phyloP scores from a whole-genome alignment of 768 basidiomycete genomes.

The Heimioporus sp. region DNA sequence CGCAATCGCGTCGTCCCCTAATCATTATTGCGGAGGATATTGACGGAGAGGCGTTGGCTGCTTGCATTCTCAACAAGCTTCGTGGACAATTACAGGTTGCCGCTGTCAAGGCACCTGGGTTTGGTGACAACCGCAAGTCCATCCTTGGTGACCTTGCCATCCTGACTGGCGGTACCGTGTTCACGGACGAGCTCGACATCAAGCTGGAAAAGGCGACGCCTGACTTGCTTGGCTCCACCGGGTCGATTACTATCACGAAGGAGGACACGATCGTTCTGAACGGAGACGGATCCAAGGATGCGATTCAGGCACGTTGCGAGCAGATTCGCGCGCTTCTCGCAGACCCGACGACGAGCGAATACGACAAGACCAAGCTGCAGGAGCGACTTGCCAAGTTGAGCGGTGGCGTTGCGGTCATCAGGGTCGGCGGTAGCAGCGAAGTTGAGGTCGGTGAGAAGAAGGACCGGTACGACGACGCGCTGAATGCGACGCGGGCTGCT shows the following conservation, averaged over 20 bases:
- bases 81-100: slow-evolving; percentile 94
- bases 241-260: slow-evolving; percentile 92
- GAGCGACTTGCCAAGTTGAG: slow-evolving; percentile 95
- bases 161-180: slow-evolving; percentile 96
- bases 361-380: slow-evolving; percentile 92
- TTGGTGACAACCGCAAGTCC: slow-evolving; percentile 98
- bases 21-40: slow-evolving; percentile 98
- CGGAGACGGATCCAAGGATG: slow-evolving; percentile 87
- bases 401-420: slow-evolving; percentile 98
- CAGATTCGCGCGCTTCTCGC: slow-evolving; percentile 84
- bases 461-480: slow-evolving; percentile 95
- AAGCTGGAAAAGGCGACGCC: slow-evolving; percentile 90
- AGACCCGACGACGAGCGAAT: slow-evolving; percentile 87
- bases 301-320: slow-evolving; percentile 91
- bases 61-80: slow-evolving; percentile 98
- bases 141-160: slow-evolving; percentile 97
- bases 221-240: slow-evolving; percentile 89
- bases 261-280: slow-evolving; percentile 97
- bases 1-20: slow-evolving; percentile 82
- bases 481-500: slow-evolving; percentile 97
- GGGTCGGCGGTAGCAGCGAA: slow-evolving; percentile 90
- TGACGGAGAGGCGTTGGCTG: slow-evolving; percentile 96
- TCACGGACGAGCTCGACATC: slow-evolving; percentile 95
- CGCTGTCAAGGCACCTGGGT: slow-evolving; percentile 96
- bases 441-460: slow-evolving; percentile 99